phyloP scores from a whole-genome alignment of 2,329 filamentous ascomycete species.

The Cucurbitaria berberidis region DNA sequence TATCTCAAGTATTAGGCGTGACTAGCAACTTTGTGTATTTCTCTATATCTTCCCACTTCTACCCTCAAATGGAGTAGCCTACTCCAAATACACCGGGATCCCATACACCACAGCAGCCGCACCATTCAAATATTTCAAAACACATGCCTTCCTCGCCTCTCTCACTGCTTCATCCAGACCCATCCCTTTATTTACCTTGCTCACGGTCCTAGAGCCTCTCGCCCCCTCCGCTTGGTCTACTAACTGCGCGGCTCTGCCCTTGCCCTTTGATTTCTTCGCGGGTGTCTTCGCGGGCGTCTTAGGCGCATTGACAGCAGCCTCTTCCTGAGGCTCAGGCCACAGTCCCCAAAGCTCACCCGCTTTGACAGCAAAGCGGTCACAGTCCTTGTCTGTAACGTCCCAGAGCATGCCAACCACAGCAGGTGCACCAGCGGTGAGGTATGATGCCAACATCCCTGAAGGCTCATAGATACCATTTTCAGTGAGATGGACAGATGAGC shows the following conservation, averaged over 20 bases:
- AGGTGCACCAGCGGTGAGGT: constrained; percentile 80
- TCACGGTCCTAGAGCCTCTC: constrained; percentile 20
- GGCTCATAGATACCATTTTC: constrained; percentile 84
- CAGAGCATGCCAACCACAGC: constrained; percentile 92
- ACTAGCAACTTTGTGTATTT: neutral
- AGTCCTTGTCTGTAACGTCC: constrained; percentile 98
- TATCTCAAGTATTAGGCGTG: neutral
- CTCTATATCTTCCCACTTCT: neutral
- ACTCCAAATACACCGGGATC: constrained; percentile 81
- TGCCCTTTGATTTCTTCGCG: constrained; percentile 39
- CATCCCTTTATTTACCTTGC: constrained; percentile 34
- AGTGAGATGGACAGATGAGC: constrained; percentile 80
- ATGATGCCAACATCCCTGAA: constrained; percentile 89
- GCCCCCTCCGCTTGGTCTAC: constrained; percentile 34
- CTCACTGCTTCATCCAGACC: constrained; percentile 81
- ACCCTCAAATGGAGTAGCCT: constrained; percentile 1
- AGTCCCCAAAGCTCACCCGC: constrained; percentile 89
- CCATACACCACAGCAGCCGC: constrained; percentile 95
- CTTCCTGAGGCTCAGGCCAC: constrained; percentile 53
- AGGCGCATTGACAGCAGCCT: constrained; percentile 21
- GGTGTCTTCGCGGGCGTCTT: constrained; percentile 30
- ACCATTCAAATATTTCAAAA: constrained; percentile 88
- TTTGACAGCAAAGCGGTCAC: constrained; percentile 85
- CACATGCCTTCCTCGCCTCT: constrained; percentile 76
- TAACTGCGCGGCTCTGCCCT: constrained; percentile 34